Evolutionary conservation across 129 eudicot genomes (phyloP), one percentile per base, ranked within the genome.

Genomic region (Heracleum sosnowskyi): DNA sequence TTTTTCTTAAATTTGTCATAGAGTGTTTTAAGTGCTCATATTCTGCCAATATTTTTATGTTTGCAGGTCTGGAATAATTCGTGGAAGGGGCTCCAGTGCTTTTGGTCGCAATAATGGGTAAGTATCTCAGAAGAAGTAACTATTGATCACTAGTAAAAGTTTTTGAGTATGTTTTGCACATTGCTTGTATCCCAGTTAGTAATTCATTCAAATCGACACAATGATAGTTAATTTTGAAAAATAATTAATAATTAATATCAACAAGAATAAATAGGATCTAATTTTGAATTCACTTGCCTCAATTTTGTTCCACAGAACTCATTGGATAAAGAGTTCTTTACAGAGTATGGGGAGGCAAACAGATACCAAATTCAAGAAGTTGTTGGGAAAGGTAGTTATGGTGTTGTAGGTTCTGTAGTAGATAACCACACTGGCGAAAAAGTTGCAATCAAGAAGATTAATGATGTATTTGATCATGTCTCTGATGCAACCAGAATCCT

Each of bases 331-430:
- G n/a, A n/a, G n/a, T n/a, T n/a, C n/a, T n/a, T n/a, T n/a, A n/a
- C n/a, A n/a, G n/a, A n/a, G n/a, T 92, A 92, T 77, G 97, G 97
- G 76, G 97, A 89, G 72, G 97, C 92, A 40, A 88, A 83, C 75
- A 87, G 97, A 84, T 92, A 89, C 82, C 87, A 89, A 82, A 86
- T 92, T 84, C 92, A 86, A 79, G 95, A 92, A 89, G 97, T 92
- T 75, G 85, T 92, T 39, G 97, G 97, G 35, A 92, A 92, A 81
- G 97, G 97, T 60, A 92, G 97, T 83, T 92, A 92, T 69, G 97
- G 97, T 80, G 92, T 92, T 83, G 97, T 92, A 35, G 95, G 92
- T 35, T 89, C 97, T 34, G 97, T 95, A 44, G 79, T 80, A 28
- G 89, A 90, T 78, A 85, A 86, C 33, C 89, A 85, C 28, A 90